Percentiles rank a stretch among this genome's conserved stretches.
Evolutionary conservation across 352 stramenopile species (phyloP).

Genomic region (Globisporangium polare): DNA sequence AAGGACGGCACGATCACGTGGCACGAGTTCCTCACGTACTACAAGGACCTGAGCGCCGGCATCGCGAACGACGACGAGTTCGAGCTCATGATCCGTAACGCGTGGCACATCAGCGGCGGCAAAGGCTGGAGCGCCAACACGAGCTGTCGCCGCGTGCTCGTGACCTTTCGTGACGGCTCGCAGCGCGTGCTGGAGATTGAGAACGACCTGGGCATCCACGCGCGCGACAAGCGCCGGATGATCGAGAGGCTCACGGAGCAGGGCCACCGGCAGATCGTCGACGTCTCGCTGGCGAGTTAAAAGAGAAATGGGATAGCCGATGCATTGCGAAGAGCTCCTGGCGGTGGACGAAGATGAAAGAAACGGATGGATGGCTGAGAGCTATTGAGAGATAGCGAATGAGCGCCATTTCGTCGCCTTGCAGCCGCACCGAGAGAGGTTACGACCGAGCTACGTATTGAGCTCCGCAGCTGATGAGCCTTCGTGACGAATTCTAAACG

Average conservation of each 20-base stretch:
- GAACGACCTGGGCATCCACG: slow-evolving; percentile 58
- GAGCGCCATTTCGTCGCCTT: background rate
- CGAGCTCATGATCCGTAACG: slow-evolving; percentile 81
- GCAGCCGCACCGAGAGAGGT: background rate
- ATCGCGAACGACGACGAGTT: slow-evolving; percentile 86
- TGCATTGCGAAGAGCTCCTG: background rate
- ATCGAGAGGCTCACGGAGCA: slow-evolving; percentile 50
- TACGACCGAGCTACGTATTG: background rate
- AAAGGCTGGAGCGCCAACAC: slow-evolving; percentile 71
- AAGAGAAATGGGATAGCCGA: background rate
- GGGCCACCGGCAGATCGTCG: slow-evolving; percentile 46
- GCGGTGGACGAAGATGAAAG: background rate
- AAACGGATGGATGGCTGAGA: background rate
- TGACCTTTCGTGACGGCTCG: slow-evolving; percentile 61
- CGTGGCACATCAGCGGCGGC: slow-evolving; percentile 85
- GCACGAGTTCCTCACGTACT: slow-evolving; percentile 88
- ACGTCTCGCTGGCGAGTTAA: slow-evolving; percentile 42
- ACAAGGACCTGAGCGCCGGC: slow-evolving; percentile 82
- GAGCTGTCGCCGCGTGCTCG: slow-evolving; percentile 66
- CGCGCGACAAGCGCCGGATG: slow-evolving; percentile 45
- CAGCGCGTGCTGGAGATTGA: slow-evolving; percentile 68
- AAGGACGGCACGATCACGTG: slow-evolving; percentile 64
- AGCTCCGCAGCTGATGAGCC: too few relatives aligned
- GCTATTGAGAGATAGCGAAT: background rate
- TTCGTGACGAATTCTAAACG: too few relatives aligned